Conservation (phyloP, 169 alveolate species). For the Blepharisma undulans region DNA sequence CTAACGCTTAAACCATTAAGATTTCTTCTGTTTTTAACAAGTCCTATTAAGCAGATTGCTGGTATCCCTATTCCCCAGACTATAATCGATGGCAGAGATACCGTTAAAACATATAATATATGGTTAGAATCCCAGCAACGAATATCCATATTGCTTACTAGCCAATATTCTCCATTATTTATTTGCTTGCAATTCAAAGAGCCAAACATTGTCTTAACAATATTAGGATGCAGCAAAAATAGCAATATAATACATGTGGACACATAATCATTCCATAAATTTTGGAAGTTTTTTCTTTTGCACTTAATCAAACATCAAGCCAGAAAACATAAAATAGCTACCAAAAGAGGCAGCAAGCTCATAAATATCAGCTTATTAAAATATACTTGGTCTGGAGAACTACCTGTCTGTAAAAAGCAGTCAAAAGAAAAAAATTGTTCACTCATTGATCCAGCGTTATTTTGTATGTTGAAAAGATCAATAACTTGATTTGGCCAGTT, state of each 20-base stretch:
- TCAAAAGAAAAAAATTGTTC: constrained; percentile 48
- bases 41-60: background rate
- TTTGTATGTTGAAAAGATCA: background rate
- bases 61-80: constrained; percentile 65
- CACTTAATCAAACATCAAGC: background rate
- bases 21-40: background rate
- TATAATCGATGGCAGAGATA: constrained; percentile 45
- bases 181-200: background rate
- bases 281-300: background rate
- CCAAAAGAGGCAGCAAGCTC: background rate
- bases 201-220: background rate
- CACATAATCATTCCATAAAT: background rate
- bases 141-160: constrained; percentile 38
- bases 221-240: constrained; percentile 2
- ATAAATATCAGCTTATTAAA: background rate
- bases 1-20: constrained; percentile 1
- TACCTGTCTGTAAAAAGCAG: constrained; percentile 33
- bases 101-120: background rate
- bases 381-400: background rate
- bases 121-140: constrained; percentile 32
- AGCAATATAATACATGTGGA: background rate
- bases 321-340: background rate
- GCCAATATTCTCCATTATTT: background rate
- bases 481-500: background rate
- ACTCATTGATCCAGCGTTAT: constrained; percentile 36